Evolutionary conservation across 2,329 filamentous ascomycete genomes (phyloP).

Genomic region (Fusarium sarcochroum): DNA sequence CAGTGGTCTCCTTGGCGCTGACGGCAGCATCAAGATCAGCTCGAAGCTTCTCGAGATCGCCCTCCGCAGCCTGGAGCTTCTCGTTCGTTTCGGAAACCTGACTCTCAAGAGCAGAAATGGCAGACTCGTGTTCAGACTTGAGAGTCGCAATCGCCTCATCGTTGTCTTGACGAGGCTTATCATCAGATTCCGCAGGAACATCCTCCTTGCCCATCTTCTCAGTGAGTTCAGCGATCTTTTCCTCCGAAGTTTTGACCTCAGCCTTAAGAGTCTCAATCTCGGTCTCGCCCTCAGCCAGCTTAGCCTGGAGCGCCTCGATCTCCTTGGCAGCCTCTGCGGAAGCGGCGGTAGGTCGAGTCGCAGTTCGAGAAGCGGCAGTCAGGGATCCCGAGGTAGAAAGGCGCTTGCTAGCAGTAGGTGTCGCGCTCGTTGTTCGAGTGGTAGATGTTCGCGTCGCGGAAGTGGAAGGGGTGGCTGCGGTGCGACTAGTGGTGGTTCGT

Average conservation of each 20-base stretch:
- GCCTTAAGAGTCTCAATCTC: constrained; percentile 70
- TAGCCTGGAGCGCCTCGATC: constrained; percentile 71
- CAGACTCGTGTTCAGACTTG: constrained; percentile 65
- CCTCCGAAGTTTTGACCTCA: constrained; percentile 69
- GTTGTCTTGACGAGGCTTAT: constrained; percentile 59
- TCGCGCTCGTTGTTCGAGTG: constrained; percentile 57
- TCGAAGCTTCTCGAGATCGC: constrained; percentile 65
- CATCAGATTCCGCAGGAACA: constrained; percentile 56
- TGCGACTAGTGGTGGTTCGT: constrained; percentile 53
- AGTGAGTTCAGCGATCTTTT: constrained; percentile 68
- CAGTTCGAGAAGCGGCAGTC: constrained; percentile 54
- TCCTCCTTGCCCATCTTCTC: constrained; percentile 63
- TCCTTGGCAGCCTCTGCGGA: constrained; percentile 65
- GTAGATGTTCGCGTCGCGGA: constrained; percentile 45
- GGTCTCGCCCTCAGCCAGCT: constrained; percentile 69
- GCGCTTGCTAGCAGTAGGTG: constrained; percentile 66
- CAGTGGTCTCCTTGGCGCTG: constrained; percentile 63
- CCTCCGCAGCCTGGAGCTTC: constrained; percentile 66
- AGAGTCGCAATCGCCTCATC: constrained; percentile 61
- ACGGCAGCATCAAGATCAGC: constrained; percentile 64
- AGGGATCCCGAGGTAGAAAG: constrained; percentile 65
- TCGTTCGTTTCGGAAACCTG: constrained; percentile 64
- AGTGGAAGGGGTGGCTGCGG: constrained; percentile 37
- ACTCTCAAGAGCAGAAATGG: constrained; percentile 62
- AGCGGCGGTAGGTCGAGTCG: constrained; percentile 58